Evolutionary conservation across 169 alveolate species (phyloP), one percentile per base, ranked within the genome.

Genomic region (Cryptosporidium parvum): DNA sequence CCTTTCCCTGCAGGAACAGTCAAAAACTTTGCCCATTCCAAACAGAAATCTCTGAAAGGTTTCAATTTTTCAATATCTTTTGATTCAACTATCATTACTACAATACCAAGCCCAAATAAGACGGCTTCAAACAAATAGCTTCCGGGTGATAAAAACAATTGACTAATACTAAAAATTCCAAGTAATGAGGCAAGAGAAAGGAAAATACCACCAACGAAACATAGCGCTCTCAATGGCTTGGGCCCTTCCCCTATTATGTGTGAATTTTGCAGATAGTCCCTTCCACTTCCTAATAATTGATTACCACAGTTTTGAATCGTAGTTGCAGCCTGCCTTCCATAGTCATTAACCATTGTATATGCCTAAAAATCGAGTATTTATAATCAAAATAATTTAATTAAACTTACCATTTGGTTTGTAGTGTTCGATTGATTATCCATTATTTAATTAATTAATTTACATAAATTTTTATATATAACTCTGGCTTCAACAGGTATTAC

Each of bases 1-100:
- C 89, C 89, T 62, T 80, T 80, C 8, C 89, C 89, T 5, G 89
- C 89, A 6, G 89, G 89, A 26, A 80, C 89, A 37, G 89, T 80
- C 45, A 80, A 29, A n/a, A 80, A 80, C 31, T 80, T 80, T 62
- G 89, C 89, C 89, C 89, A 80, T 80, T 80, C 89, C n/a, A 80
- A 18, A 61, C 89, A 80, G 31, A 80, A 80, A 21, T 80, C 89
- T 80, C 89, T 58, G 69, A 80, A 80, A 1, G 89, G 89, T 45
- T 67, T 80, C 0, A 80, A 18, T 33, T 65, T 80, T 21, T 80
- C 89, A 58, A 80, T 80, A 62, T 80, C 89, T 42, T 80, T 80
- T 33, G 89, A 80, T 23, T 80, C 89, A 1, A 80, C 89, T 16
- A 80, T 62, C 89, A 80, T 80, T 1, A 80, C 89, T 37, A 80